Base-by-base conservation (phyloP, 2,329 filamentous ascomycete genomes). In the Colletotrichum sp. region DNA sequence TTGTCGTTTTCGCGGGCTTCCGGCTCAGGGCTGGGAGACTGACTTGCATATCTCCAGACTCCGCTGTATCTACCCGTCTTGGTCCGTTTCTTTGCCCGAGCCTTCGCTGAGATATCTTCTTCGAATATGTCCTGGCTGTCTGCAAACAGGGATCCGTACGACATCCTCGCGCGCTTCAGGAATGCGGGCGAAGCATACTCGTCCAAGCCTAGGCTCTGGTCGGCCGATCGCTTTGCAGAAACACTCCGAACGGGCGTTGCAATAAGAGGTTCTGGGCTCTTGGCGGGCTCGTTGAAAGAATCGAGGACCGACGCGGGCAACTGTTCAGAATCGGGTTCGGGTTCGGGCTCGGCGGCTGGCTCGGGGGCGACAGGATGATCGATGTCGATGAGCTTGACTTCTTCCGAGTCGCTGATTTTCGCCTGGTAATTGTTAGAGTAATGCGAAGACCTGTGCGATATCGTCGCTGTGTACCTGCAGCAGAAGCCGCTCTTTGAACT, bases 101-200 rank as follows among this genome's bases (percentile, higher is more conserved):
- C 91, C 43, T 86, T 89, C 28, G 90, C 86, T 57, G 88, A 89
- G 3, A 90, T 91, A 82, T 94, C 92, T 30, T 94, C 94, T 75
- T 95, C 93, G 16, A 96, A 93, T 5, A 92, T 90, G 79, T 96
- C 93, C 77, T 92, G 89, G 2, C 88, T 89, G 6, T 89, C 89
- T 78, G 94, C 91, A 67, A 93, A 91, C 1, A 94, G 84, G 1
- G 92, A 91, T 2, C 93, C 93, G 72, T 93, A 93, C 0, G 94
- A 96, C 6, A 94, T 86, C 71, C 94, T 89, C 16, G 91, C 90
- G 69, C 93, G 90, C 82, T 94, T 96, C 24, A 95, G 85, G 79
- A 98, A 98, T 1, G 95, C 94, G 1, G 96, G 96, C 4, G 95
- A 98, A 6, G 91, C 88, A 86, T 92, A 97, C 78, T 93, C 90